phyloP scores from a whole-genome alignment of 2,329 filamentous ascomycete genomes.

The Paracamarosporium sp. region DNA sequence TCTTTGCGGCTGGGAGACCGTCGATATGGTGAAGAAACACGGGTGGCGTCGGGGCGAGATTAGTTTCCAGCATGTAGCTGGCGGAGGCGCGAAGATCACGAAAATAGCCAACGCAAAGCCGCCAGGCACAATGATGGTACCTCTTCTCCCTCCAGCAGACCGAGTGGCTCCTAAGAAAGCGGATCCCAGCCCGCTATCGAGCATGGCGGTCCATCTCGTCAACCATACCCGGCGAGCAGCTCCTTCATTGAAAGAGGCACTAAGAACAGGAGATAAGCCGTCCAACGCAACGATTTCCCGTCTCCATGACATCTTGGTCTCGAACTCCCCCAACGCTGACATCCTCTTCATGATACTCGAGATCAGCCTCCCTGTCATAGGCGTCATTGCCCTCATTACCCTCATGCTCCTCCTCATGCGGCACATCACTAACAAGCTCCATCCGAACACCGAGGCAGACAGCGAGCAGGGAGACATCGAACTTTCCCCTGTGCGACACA shows the following conservation, averaged over 20 bases:
- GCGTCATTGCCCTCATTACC: background rate
- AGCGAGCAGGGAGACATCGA: background rate
- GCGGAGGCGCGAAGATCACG: background rate
- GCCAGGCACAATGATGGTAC: background rate
- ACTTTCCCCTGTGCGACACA: background rate
- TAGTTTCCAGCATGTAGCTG: background rate
- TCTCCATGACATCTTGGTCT: slow-evolving; percentile 31
- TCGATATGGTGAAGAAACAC: slow-evolving; percentile 1
- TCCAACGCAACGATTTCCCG: slow-evolving; percentile 16
- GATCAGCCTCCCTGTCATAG: slow-evolving; percentile 3
- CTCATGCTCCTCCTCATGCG: background rate
- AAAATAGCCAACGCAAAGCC: background rate
- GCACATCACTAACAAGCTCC: background rate
- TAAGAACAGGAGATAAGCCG: background rate
- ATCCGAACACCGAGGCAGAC: background rate
- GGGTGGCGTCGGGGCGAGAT: slow-evolving; percentile 7
- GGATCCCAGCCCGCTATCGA: background rate
- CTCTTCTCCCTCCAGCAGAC: background rate
- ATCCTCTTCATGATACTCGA: slow-evolving; percentile 14
- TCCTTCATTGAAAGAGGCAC: background rate
- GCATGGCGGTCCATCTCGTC: background rate
- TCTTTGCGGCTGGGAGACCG: slow-evolving; percentile 7
- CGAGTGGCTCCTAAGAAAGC: background rate
- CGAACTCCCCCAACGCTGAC: slow-evolving; percentile 9
- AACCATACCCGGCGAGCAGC: background rate